A percentile compares a stretch with the other conserved stretches of the same genome.
Evolutionary conservation across 2,329 filamentous ascomycete species (phyloP).

Genomic region (Fusarium metavorans): DNA sequence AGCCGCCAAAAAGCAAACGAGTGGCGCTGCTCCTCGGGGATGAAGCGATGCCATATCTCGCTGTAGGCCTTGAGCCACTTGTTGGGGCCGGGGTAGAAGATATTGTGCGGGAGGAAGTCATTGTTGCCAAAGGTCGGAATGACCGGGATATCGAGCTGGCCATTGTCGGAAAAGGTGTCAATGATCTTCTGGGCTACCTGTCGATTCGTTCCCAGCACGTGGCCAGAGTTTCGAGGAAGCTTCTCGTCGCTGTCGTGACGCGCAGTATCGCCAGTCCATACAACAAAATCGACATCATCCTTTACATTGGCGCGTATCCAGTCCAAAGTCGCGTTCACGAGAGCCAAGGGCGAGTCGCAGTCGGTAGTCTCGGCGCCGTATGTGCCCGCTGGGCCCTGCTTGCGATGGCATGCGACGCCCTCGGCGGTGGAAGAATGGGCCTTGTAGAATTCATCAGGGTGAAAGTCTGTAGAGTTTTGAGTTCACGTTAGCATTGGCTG

Average conservation of each 20-base stretch:
- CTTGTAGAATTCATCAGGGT: constrained; percentile 91
- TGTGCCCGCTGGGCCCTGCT: constrained; percentile 79
- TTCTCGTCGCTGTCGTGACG: constrained; percentile 89
- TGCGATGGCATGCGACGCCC: constrained; percentile 81
- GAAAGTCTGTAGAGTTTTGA: constrained; percentile 74
- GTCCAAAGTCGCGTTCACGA: constrained; percentile 89
- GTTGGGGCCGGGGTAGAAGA: constrained; percentile 87
- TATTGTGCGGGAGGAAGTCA: constrained; percentile 97
- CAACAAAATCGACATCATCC: constrained; percentile 86
- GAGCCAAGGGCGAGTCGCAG: constrained; percentile 85
- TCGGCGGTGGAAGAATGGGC: constrained; percentile 77
- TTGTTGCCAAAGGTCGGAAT: constrained; percentile 96
- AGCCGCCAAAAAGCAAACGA: constrained; percentile 92
- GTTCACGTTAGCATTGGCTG: constrained; percentile 21
- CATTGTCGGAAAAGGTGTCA: constrained; percentile 75
- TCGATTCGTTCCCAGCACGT: constrained; percentile 84
- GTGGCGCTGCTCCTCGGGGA: constrained; percentile 92
- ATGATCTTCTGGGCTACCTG: constrained; percentile 81
- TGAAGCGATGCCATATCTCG: constrained; percentile 85
- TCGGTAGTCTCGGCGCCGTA: constrained; percentile 89
- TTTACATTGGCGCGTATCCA: constrained; percentile 86
- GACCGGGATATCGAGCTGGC: constrained; percentile 77
- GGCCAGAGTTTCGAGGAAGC: constrained; percentile 78
- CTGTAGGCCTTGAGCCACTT: constrained; percentile 83
- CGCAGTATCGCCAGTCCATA: constrained; percentile 93